A percentile compares a stretch with the other conserved stretches of the same genome.
Conservation (phyloP, 2,329 filamentous ascomycete species). For the Apiospora phragmitis region DNA sequence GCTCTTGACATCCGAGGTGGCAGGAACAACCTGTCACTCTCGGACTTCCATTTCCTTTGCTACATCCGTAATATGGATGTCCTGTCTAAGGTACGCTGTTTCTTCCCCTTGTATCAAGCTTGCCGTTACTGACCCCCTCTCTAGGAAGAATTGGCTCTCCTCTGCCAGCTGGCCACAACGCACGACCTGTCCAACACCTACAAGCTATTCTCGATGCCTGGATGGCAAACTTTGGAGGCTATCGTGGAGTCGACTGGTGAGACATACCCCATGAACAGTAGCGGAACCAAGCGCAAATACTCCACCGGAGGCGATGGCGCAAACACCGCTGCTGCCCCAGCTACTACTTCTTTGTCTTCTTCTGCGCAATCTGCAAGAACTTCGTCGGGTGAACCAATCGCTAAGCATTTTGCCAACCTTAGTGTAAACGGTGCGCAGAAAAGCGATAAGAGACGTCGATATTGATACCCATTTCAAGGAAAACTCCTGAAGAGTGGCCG, state of each 20-base stretch:
- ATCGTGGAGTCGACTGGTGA: conserved; percentile 98
- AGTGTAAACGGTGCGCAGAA: conserved; percentile 31
- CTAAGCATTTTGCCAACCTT: conserved; percentile 40
- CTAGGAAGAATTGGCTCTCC: conserved; percentile 84
- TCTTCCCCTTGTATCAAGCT: background rate
- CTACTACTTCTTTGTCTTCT: conserved; percentile 20
- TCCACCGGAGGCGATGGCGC: conserved; percentile 35
- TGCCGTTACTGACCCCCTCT: conserved; percentile 9
- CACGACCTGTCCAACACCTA: conserved; percentile 80
- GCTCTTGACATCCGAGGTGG: conserved; percentile 64
- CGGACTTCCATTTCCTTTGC: conserved; percentile 92
- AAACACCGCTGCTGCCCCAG: conserved; percentile 18
- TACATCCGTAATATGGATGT: conserved; percentile 81
- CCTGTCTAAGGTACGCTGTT: conserved; percentile 72
- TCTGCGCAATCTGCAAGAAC: conserved; percentile 20
- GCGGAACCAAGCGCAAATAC: conserved; percentile 58
- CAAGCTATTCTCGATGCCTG: conserved; percentile 80
- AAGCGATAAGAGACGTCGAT: background rate
- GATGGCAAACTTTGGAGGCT: conserved; percentile 91
- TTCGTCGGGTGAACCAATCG: conserved; percentile 33
- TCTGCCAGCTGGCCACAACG: conserved; percentile 80
- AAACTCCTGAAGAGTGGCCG: background rate
- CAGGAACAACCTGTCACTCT: conserved; percentile 66
- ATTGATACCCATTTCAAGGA: background rate
- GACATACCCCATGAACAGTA: conserved; percentile 63